These are phyloP conservation scores for Phaeophleospora eucalypticola DNA, from an alignment of 2,329 filamentous ascomycete species.

Conservation along the genomic window DNA sequence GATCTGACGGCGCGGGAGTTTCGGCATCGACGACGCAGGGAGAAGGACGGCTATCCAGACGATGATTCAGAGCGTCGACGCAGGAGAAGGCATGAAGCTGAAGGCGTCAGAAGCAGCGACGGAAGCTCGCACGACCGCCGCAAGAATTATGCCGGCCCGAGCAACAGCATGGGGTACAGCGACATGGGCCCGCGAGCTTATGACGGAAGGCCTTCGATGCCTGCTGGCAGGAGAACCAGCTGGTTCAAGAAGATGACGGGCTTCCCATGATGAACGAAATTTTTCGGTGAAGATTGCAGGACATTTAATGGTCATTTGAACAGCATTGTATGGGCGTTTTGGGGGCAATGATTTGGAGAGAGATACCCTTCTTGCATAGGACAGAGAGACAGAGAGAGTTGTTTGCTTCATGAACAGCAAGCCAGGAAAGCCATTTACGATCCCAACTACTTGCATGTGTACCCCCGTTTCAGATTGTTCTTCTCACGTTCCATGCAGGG, in stretches of 20 bases:
- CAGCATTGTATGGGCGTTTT: neutral
- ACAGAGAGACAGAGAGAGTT: neutral
- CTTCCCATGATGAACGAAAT: conserved; percentile 1
- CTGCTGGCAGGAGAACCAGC: conserved; percentile 30
- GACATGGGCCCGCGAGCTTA: conserved; percentile 37
- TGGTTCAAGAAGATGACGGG: conserved; percentile 47
- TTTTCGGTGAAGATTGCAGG: neutral
- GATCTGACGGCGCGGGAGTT: conserved; percentile 32
- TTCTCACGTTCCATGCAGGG: neutral
- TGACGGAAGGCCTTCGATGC: conserved; percentile 39
- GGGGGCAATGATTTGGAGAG: neutral
- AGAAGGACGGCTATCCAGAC: conserved; percentile 17
- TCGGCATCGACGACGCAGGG: conserved; percentile 23
- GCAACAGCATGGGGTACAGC: conserved; percentile 30
- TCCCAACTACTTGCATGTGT: neutral
- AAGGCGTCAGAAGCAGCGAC: conserved; percentile 31
- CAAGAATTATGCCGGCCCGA: conserved; percentile 28
- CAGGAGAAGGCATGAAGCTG: conserved; percentile 18
- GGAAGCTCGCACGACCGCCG: conserved; percentile 28
- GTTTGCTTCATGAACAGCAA: neutral
- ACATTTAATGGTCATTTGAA: neutral
- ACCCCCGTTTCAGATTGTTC: neutral
- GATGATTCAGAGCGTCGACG: conserved; percentile 22
- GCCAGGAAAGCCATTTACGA: too few species aligned
- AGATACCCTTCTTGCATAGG: neutral